Evolutionary conservation across 2,329 filamentous ascomycete species (phyloP).

Genomic region (Penicillium capsulatum): DNA sequence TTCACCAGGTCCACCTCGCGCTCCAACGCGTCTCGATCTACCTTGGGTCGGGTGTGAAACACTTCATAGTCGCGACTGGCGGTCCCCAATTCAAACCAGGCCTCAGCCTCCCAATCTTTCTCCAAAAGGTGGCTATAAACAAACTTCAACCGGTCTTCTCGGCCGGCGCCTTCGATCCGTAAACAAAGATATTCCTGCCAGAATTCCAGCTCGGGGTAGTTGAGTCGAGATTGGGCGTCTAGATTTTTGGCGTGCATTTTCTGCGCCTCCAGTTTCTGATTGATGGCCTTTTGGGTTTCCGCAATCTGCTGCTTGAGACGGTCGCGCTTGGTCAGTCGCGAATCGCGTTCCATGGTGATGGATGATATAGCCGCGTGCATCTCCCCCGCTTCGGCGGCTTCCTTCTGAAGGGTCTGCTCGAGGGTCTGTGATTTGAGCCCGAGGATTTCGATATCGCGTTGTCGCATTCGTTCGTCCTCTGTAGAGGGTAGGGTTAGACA

Average conservation of each 20-base stretch:
- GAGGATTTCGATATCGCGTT: conserved; percentile 77
- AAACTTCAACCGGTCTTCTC: conserved; percentile 82
- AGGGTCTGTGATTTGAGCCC: conserved; percentile 54
- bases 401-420: conserved; percentile 54
- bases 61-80: conserved; percentile 80
- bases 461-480: conserved; percentile 92
- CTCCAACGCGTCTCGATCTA: conserved; percentile 54
- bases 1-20: conserved; percentile 55
- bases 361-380: conserved; percentile 58
- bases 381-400: conserved; percentile 58
- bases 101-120: conserved; percentile 80
- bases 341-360: conserved; percentile 54
- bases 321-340: conserved; percentile 53
- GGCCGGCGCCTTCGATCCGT: conserved; percentile 81
- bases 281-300: conserved; percentile 46
- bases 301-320: conserved; percentile 54
- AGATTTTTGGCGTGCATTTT: conserved; percentile 60
- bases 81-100: conserved; percentile 88
- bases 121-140: conserved; percentile 84
- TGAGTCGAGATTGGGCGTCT: conserved; percentile 79
- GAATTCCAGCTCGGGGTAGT: conserved; percentile 89
- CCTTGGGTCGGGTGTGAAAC: conserved; percentile 67
- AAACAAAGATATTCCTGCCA: conserved; percentile 91
- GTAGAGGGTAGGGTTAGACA: conserved; percentile 5
- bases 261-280: conserved; percentile 45